Percentiles rank a stretch among this genome's conserved stretches.
These are phyloP conservation scores for Sporothrix brasiliensis DNA, from an alignment of 2,329 filamentous ascomycete species.

Conservation along the genomic window DNA sequence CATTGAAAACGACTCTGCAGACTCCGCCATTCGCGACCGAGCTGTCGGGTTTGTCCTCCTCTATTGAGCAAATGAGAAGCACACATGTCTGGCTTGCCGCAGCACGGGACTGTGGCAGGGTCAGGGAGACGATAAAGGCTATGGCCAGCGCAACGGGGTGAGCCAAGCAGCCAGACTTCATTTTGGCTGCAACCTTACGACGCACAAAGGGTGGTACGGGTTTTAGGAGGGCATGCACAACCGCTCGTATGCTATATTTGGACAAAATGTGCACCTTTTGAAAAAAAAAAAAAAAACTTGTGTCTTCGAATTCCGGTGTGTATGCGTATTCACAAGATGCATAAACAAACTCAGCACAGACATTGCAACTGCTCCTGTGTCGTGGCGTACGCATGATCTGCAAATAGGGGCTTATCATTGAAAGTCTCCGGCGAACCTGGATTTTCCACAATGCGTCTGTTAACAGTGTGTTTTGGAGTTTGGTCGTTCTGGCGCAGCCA, in stretches of 20 bases:
- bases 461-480: not conserved
- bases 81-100: not conserved
- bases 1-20: not conserved
- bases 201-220: not conserved
- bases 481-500: not conserved
- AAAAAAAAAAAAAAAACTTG: not conserved
- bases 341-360: not conserved
- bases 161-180: not conserved
- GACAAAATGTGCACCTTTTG: not conserved
- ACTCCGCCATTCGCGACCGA: slow-evolving; percentile 27
- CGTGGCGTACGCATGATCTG: slow-evolving; percentile 1
- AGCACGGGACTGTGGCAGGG: not conserved
- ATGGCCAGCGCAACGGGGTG: slow-evolving; percentile 3
- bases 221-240: slow-evolving; percentile 9
- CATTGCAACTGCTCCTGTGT: not conserved
- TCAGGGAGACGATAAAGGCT: not conserved
- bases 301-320: not conserved
- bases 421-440: slow-evolving; percentile 2
- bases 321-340: not conserved
- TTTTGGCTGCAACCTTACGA: not conserved
- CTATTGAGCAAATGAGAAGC: not conserved
- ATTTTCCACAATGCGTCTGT: not conserved
- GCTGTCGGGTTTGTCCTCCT: slow-evolving; percentile 26
- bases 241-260: slow-evolving; percentile 25
- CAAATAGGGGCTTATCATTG: not conserved